phyloP scores from a whole-genome alignment of 2,329 filamentous ascomycete species.

The Hirsutella rhossiliensis region DNA sequence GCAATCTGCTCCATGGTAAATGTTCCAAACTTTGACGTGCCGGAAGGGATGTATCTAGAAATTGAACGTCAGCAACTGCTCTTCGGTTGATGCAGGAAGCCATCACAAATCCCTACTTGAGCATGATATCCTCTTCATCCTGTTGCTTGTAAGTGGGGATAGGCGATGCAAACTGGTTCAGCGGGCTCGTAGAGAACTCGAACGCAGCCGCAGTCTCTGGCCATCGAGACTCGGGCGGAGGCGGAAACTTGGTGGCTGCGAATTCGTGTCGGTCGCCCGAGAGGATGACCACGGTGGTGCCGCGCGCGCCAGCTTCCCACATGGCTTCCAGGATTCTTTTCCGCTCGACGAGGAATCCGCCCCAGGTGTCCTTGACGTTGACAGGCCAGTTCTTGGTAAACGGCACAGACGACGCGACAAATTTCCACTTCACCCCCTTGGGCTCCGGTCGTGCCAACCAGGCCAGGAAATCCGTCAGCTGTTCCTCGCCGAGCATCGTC shows the following conservation, averaged over 20 bases:
- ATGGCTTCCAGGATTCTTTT: conserved; percentile 73
- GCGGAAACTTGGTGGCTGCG: conserved; percentile 70
- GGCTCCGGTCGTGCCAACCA: conserved; percentile 67
- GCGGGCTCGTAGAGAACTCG: conserved; percentile 82
- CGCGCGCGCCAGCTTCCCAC: conserved; percentile 71
- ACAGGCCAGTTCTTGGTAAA: conserved; percentile 98
- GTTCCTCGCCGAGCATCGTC: conserved; percentile 74
- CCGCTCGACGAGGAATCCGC: conserved; percentile 76
- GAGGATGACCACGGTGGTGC: conserved; percentile 69
- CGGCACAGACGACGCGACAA: conserved; percentile 79
- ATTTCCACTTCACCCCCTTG: conserved; percentile 79
- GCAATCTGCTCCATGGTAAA: conserved; percentile 58
- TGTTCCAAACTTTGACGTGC: conserved; percentile 75
- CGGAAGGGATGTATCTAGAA: conserved; percentile 61
- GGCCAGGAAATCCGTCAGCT: conserved; percentile 66
- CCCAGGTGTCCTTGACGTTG: conserved; percentile 85
- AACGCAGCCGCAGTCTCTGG: conserved; percentile 56
- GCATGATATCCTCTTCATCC: conserved; percentile 68
- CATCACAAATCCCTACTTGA: conserved; percentile 51
- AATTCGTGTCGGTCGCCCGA: conserved; percentile 97
- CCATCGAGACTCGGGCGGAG: conserved; percentile 49
- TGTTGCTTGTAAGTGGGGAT: conserved; percentile 71
- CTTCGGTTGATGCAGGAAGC: background rate
- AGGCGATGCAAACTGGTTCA: conserved; percentile 91
- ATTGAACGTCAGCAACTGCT: background rate